Evolutionary conservation across 2,329 filamentous ascomycete genomes (phyloP).

Genomic region (Venturia effusa): DNA sequence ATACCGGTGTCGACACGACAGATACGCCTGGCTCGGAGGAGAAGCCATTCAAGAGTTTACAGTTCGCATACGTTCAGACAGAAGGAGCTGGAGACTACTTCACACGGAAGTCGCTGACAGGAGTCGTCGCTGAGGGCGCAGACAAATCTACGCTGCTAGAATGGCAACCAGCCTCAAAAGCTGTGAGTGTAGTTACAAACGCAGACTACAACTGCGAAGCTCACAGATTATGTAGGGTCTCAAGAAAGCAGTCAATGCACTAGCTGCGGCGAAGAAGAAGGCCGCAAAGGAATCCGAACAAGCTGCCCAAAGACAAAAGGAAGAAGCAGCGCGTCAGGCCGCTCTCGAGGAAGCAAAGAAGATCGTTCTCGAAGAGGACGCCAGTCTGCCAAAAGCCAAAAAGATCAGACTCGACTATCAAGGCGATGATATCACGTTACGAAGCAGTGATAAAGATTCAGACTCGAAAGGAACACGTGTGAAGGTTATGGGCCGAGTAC

Average conservation of each 20-base stretch:
- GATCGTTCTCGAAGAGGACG: slow-evolving; percentile 58
- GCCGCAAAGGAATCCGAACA: slow-evolving; percentile 64
- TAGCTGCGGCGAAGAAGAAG: slow-evolving; percentile 75
- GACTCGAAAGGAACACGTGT: slow-evolving; percentile 59
- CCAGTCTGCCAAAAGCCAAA: slow-evolving; percentile 59
- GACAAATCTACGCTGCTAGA: slow-evolving; percentile 53
- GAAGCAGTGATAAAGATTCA: slow-evolving; percentile 32
- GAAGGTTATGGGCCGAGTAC: slow-evolving; percentile 71
- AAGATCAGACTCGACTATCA: slow-evolving; percentile 68
- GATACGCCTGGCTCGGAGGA: slow-evolving; percentile 56
- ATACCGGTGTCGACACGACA: slow-evolving; percentile 60
- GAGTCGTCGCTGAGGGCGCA: slow-evolving; percentile 34
- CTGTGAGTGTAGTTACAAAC: slow-evolving; percentile 20
- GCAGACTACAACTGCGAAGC: background rate
- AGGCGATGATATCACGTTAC: slow-evolving; percentile 47
- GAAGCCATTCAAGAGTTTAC: slow-evolving; percentile 71
- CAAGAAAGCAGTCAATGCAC: slow-evolving; percentile 72
- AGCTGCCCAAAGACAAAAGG: slow-evolving; percentile 60
- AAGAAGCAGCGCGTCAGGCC: slow-evolving; percentile 57
- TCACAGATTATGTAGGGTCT: slow-evolving; percentile 37
- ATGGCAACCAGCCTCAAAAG: slow-evolving; percentile 77
- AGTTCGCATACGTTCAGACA: slow-evolving; percentile 66
- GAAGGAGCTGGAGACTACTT: slow-evolving; percentile 53
- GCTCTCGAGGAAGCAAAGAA: slow-evolving; percentile 76
- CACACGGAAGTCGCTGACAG: slow-evolving; percentile 44